Evolutionary conservation across 306 rosid genomes (phyloP), one percentile per base, ranked within the genome.

Genomic region (Delonix regia): DNA sequence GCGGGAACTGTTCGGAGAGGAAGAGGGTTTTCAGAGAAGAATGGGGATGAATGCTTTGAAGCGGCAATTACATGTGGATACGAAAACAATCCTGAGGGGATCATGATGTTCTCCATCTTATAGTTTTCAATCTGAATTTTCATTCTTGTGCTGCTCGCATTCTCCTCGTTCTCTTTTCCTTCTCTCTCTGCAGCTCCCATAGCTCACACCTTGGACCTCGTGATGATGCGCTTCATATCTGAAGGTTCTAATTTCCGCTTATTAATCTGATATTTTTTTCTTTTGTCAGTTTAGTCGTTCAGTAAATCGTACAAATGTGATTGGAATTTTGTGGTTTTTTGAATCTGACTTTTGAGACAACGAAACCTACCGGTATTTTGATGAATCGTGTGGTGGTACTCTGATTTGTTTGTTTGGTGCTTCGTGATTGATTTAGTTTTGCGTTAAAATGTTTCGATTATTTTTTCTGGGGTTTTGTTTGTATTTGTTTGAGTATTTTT

Each of bases 51-150:
- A 15, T 78, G 36, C 82, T 86, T 0, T 0, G 90, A 75, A 86
- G 90, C 84, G 34, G 87, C 82, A 41, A 44, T 7, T 10, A 27
- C 80, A 75, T 84, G 87, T 86, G 83, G 90, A 86, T 52, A 78
- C 36, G 75, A 81, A 84, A 86, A 27, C 51, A 1, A 56, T 22
- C 15, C 80, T 81, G 86, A 86, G 71, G 82, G 84, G 71, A 75
- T 62, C 81, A 14, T 86, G 90, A 84, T 81, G 76, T 22, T 69
- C 63, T 71, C 77, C 42, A 12, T 78, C 28, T 8, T 8, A 74
- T 86, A 86, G 90, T 84, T 86, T 86, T 86, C 90, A 86, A 86
- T 86, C 90, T 84, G 90, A 86, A 87, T 74, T 39, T 5, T 18
- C 33, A 0, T 12, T 27, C 57, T 21, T 24, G 75, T 52, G 84